Conservation (phyloP, 441 rosid genomes). For the Omphalea diandra region DNA sequence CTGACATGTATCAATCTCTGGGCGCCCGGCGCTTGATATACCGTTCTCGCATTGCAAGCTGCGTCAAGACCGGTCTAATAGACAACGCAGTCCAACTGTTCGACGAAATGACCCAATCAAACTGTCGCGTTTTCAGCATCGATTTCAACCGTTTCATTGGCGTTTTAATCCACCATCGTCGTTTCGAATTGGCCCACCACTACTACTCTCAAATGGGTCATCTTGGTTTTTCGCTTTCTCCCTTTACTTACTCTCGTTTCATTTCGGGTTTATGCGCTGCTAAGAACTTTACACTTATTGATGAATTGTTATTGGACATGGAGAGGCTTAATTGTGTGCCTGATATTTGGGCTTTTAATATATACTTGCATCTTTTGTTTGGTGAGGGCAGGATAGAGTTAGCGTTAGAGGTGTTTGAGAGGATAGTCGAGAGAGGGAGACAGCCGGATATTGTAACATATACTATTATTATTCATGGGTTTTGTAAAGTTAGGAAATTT, state of each 20-base stretch:
- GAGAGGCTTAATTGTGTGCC: slow-evolving; percentile 58
- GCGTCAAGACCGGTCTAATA: slow-evolving; percentile 69
- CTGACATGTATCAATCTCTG: slow-evolving; percentile 83
- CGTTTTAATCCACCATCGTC: slow-evolving; percentile 55
- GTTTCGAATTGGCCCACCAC: slow-evolving; percentile 57
- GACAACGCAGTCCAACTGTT: slow-evolving; percentile 76
- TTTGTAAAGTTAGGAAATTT: slow-evolving; percentile 53
- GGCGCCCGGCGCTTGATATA: slow-evolving; percentile 85
- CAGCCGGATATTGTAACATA: slow-evolving; percentile 81
- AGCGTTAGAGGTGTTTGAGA: slow-evolving; percentile 60
- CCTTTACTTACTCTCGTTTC: slow-evolving; percentile 88
- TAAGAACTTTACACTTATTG: slow-evolving; percentile 52
- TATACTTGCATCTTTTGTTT: slow-evolving; percentile 67
- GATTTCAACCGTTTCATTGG: slow-evolving; percentile 93
- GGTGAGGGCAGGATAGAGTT: slow-evolving; percentile 43
- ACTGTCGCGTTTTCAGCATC: slow-evolving; percentile 61
- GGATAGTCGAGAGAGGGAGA: slow-evolving; percentile 56
- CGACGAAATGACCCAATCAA: slow-evolving; percentile 85
- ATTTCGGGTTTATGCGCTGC: slow-evolving; percentile 75
- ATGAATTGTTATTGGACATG: slow-evolving; percentile 64
- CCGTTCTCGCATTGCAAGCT: slow-evolving; percentile 60
- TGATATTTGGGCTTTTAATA: slow-evolving; percentile 81
- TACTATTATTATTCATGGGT: slow-evolving; percentile 67
- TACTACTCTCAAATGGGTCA: slow-evolving; percentile 59
- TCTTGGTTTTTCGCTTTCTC: slow-evolving; percentile 65